Base-by-base conservation (phyloP, 768 basidiomycete species). In the Mycena galopus region DNA sequence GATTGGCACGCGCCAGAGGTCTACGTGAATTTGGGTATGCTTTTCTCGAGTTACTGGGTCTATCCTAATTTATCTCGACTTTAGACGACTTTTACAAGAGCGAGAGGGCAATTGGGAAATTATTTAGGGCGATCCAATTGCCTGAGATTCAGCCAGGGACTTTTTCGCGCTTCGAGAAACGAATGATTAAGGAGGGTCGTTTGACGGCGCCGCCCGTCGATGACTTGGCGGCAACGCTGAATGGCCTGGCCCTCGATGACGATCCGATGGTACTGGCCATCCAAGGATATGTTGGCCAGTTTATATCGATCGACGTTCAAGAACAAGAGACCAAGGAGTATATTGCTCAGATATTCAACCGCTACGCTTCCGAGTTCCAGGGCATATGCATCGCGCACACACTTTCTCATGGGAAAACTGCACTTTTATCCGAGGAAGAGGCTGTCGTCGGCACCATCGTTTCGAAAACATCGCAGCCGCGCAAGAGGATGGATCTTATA, bases 1-100 rank as follows among this genome's bases (percentile, higher is more conserved):
- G 92, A 93, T 77, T 93, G 92, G 91, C 84, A 86, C 77, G 91
- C 90, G 2, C 91, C 90, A 21, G 92, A 93, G 79, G 90, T 86
- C 21, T 80, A 82, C 19, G 77, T 74, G 3, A 75, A 83, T 62
- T 77, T 67, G 59, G 59, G 71, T 72, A 62, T 42, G n/a, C 44
- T 47, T 21, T 42, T 42, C 17, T 19, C 1, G 1, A 19, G 10
- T 39, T n/a, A 8, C 21, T 44, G 19, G 9, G 14, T 32, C 29
- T n/a, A 25, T 30, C n/a, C 14, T 25, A 5, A 55, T 58, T 56
- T 23, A 62, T n/a, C 9, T 29, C 25, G 21, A 0, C 30, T 59
- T 3, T 81, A 21, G 77, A 50, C 0, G 79, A 81, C 35, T 90
- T 85, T 78, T 94, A 94, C 74, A 42, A 73, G 57, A 93, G 92